A percentile compares a stretch with the other conserved stretches of the same genome.
Evolutionary conservation across 352 stramenopile genomes (phyloP).

Genomic region (Lagenidium giganteum): DNA sequence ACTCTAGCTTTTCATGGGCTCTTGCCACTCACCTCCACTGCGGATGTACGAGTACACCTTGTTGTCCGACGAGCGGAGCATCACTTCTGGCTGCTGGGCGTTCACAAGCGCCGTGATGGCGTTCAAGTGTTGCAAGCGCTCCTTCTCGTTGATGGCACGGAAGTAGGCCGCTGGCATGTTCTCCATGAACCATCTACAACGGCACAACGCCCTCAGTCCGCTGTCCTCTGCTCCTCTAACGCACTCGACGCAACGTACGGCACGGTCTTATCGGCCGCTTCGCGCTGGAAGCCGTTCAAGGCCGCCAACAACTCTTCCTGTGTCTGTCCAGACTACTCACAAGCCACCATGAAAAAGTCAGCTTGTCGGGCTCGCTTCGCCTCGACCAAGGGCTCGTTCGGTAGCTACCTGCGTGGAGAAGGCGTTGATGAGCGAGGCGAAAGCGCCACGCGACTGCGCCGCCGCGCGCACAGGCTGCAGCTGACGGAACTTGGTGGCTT

Average conservation of each 20-base stretch:
- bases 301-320: constrained; percentile 45
- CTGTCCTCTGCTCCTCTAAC: not conserved
- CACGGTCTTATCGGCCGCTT: constrained; percentile 61
- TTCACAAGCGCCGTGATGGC: constrained; percentile 79
- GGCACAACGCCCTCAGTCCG: too few relatives aligned
- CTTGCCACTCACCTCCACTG: constrained; percentile 32
- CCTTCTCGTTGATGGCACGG: constrained; percentile 76
- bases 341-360: not conserved
- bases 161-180: constrained; percentile 91
- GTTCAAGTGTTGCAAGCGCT: constrained; percentile 84
- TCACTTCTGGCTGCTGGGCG: constrained; percentile 71
- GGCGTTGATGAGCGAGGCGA: constrained; percentile 29
- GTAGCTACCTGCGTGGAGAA: constrained; percentile 33
- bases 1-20: not conserved
- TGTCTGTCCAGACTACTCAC: constrained; percentile 10
- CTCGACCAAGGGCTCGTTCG: not conserved
- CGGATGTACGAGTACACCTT: constrained; percentile 82
- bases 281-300: constrained; percentile 69
- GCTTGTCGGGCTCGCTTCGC: not conserved
- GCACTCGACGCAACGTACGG: constrained; percentile 21
- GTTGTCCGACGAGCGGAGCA: constrained; percentile 75
- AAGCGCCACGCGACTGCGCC: constrained; percentile 21
- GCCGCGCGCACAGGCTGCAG: constrained; percentile 32
- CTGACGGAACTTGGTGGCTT: constrained; percentile 53
- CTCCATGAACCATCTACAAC: constrained; percentile 72